Evolutionary conservation across 352 stramenopile genomes (phyloP).

Genomic region (Globisporangium spiculum): DNA sequence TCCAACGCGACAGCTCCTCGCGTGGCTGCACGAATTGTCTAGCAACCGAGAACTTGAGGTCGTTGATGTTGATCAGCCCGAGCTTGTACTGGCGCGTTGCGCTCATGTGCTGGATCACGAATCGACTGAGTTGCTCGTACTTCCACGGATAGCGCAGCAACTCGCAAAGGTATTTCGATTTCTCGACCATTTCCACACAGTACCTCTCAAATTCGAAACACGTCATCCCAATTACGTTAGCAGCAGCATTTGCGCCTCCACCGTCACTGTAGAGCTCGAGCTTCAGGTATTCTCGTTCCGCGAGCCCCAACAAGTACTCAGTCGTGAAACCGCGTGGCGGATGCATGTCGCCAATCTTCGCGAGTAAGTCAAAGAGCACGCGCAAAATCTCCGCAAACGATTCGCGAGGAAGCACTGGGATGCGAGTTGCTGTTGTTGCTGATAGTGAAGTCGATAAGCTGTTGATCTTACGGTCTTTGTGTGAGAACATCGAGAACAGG

Average conservation of each 20-base stretch:
- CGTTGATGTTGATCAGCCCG: constrained; percentile 83
- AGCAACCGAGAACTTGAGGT: constrained; percentile 84
- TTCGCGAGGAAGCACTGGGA: constrained; percentile 39
- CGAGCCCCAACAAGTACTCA: constrained; percentile 39
- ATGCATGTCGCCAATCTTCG: constrained; percentile 55
- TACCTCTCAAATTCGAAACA: constrained; percentile 71
- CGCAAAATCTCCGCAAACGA: constrained; percentile 50
- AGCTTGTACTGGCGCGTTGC: constrained; percentile 84
- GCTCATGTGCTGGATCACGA: constrained; percentile 85
- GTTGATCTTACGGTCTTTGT: constrained; percentile 1
- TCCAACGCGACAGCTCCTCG: constrained; percentile 54
- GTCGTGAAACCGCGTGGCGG: constrained; percentile 32
- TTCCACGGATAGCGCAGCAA: constrained; percentile 68
- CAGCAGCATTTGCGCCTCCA: background rate
- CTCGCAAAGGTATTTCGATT: constrained; percentile 67
- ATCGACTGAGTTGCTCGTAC: constrained; percentile 77
- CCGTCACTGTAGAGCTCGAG: constrained; percentile 29
- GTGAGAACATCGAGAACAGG: constrained; percentile 67
- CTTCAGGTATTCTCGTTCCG: constrained; percentile 65
- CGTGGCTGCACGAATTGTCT: constrained; percentile 45
- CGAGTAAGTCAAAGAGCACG: constrained; percentile 49
- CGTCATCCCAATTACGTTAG: constrained; percentile 57
- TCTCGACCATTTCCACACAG: constrained; percentile 45
- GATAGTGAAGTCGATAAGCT: background rate
- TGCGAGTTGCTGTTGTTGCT: constrained; percentile 15